Conservation (phyloP, 768 basidiomycete genomes). For the Melanogaster broomeanus region DNA sequence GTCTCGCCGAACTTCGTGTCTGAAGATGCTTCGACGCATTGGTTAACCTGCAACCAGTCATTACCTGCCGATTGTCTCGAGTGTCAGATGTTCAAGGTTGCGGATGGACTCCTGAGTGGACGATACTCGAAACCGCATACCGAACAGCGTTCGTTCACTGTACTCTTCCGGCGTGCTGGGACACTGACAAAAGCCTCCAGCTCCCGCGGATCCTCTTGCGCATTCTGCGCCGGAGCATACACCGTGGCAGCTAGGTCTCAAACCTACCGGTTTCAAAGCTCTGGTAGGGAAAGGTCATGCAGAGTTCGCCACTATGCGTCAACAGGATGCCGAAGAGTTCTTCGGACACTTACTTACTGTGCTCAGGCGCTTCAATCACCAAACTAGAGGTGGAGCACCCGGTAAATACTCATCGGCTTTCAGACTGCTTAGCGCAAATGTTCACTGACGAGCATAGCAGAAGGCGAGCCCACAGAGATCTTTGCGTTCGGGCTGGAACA, state of each 20-base stretch:
- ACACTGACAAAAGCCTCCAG: conserved; percentile 16
- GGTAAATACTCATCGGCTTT: conserved; percentile 14
- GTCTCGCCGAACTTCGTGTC: conserved; percentile 8
- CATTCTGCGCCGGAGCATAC: conserved; percentile 27
- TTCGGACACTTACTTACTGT: conserved; percentile 76
- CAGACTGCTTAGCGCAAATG: background rate
- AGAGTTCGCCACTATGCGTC: conserved; percentile 95
- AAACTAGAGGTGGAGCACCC: conserved; percentile 40
- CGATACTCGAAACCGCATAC: conserved; percentile 75
- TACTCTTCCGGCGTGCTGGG: conserved; percentile 7
- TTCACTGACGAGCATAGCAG: conserved; percentile 1
- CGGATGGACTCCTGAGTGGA: conserved; percentile 90
- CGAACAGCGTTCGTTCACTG: conserved; percentile 22
- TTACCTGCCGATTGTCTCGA: conserved; percentile 88
- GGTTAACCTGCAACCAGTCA: conserved; percentile 57
- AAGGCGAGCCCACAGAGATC: conserved; percentile 65
- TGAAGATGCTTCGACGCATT: conserved; percentile 51
- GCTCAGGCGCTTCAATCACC: conserved; percentile 66
- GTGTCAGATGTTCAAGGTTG: conserved; percentile 92
- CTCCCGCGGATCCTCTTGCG: conserved; percentile 34
- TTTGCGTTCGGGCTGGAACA: conserved; percentile 89
- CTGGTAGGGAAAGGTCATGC: conserved; percentile 90
- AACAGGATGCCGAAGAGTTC: conserved; percentile 98
- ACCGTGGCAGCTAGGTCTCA: conserved; percentile 71
- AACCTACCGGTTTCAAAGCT: conserved; percentile 82